phyloP scores from a whole-genome alignment of 495 filamentous ascomycete species.

The Podospora didyma region DNA sequence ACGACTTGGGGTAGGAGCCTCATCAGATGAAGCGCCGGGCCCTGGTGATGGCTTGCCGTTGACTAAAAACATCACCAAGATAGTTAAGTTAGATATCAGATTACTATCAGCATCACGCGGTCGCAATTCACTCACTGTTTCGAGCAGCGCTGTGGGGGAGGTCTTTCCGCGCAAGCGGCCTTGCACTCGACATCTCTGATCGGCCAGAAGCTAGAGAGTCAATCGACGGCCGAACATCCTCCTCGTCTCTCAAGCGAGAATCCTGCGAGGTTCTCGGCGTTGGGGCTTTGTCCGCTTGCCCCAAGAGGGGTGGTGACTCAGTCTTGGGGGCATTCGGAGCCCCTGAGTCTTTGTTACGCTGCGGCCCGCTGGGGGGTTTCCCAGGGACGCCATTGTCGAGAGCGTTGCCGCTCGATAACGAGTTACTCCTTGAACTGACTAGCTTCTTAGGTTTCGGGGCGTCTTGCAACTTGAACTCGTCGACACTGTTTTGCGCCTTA shows the following conservation, averaged over 20 bases:
- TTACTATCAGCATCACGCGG: background rate
- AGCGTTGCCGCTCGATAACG: conserved; percentile 42
- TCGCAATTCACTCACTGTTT: conserved; percentile 28
- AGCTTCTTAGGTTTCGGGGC: conserved; percentile 66
- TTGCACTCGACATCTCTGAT: conserved; percentile 25
- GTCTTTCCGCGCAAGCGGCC: conserved; percentile 47
- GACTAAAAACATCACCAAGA: conserved; percentile 24
- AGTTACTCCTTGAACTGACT: conserved; percentile 58
- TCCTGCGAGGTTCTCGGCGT: conserved; percentile 50
- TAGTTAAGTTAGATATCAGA: background rate
- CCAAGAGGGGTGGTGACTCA: conserved; percentile 28
- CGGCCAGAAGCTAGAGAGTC: conserved; percentile 29
- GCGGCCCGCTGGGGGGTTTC: conserved; percentile 23
- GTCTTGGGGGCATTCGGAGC: conserved; percentile 10
- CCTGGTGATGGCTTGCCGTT: conserved; percentile 38
- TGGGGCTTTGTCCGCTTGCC: conserved; percentile 32
- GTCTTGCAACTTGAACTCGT: conserved; percentile 73
- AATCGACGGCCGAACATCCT: conserved; percentile 36
- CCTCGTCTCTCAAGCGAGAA: conserved; percentile 42
- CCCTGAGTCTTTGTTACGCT: conserved; percentile 27
- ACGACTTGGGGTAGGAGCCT: background rate
- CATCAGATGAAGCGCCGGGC: conserved; percentile 12
- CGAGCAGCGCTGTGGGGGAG: conserved; percentile 32
- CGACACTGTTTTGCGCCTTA: conserved; percentile 24
- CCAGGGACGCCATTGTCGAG: conserved; percentile 25